Evolutionary conservation across 2,329 filamentous ascomycete genomes (phyloP).

Genomic region (Trichoderma asperellum): DNA sequence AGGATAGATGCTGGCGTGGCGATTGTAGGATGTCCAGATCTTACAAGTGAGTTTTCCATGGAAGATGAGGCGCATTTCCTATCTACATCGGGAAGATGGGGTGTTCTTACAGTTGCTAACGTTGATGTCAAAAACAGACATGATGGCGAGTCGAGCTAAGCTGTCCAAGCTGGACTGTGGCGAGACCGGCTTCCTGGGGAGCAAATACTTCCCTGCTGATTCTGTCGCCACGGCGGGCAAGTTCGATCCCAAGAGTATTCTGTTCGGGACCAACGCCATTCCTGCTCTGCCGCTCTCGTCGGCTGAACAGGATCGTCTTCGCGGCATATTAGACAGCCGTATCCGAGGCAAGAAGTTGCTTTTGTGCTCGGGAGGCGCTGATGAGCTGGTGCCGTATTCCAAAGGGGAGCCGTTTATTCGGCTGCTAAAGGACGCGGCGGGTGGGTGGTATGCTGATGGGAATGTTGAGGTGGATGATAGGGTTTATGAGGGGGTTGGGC

Average conservation of each 20-base stretch:
- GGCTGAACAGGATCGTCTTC: constrained; percentile 50
- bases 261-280: constrained; percentile 60
- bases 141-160: constrained; percentile 79
- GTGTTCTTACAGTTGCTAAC: neutral
- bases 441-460: constrained; percentile 58
- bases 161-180: constrained; percentile 61
- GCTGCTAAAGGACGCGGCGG: constrained; percentile 60
- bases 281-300: constrained; percentile 39
- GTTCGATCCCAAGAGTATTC: constrained; percentile 74
- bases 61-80: neutral
- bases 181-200: constrained; percentile 72
- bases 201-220: constrained; percentile 72
- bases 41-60: constrained; percentile 57
- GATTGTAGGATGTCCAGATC: constrained; percentile 90
- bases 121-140: constrained; percentile 41
- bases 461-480: constrained; percentile 65
- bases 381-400: constrained; percentile 73
- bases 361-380: constrained; percentile 66
- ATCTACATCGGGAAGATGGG: neutral
- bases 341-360: constrained; percentile 67
- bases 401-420: constrained; percentile 63
- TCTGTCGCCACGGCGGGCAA: constrained; percentile 66
- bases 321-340: constrained; percentile 50
- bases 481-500: constrained; percentile 69
- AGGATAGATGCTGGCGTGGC: constrained; percentile 77